Conservation (phyloP, 768 basidiomycete genomes). For the Dentipellis sp. region DNA sequence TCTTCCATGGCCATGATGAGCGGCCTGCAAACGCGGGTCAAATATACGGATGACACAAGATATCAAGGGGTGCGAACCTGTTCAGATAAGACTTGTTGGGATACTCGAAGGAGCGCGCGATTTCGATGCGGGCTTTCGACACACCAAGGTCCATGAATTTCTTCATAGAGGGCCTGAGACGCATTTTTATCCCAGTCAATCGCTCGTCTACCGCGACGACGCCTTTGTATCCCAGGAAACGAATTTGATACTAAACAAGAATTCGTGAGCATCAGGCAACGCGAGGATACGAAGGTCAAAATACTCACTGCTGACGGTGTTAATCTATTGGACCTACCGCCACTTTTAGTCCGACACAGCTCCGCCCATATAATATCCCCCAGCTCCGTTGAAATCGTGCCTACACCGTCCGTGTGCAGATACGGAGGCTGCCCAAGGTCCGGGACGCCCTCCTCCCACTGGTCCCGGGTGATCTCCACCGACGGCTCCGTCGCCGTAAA, state of each 20-base stretch:
- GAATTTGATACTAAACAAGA: conserved; percentile 57
- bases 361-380: conserved; percentile 50
- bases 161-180: conserved; percentile 62
- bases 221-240: conserved; percentile 76
- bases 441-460: conserved; percentile 50
- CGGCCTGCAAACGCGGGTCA: conserved; percentile 31
- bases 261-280: neutral
- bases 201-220: conserved; percentile 57
- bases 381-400: conserved; percentile 60
- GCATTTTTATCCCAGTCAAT: conserved; percentile 56
- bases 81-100: conserved; percentile 66
- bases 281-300: neutral
- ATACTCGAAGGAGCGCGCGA: conserved; percentile 50
- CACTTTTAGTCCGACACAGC: conserved; percentile 30
- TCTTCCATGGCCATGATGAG: conserved; percentile 76
- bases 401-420: conserved; percentile 70
- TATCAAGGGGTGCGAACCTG: conserved; percentile 25
- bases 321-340: conserved; percentile 22
- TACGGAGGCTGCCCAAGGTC: conserved; percentile 42
- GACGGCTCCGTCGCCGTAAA: conserved; percentile 79
- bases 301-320: conserved; percentile 53
- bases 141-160: conserved; percentile 54
- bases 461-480: conserved; percentile 38
- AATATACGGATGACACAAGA: neutral
- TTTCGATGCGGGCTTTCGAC: conserved; percentile 54